Base-by-base conservation (phyloP, 768 basidiomycete species). In the Pholiota conissans region DNA sequence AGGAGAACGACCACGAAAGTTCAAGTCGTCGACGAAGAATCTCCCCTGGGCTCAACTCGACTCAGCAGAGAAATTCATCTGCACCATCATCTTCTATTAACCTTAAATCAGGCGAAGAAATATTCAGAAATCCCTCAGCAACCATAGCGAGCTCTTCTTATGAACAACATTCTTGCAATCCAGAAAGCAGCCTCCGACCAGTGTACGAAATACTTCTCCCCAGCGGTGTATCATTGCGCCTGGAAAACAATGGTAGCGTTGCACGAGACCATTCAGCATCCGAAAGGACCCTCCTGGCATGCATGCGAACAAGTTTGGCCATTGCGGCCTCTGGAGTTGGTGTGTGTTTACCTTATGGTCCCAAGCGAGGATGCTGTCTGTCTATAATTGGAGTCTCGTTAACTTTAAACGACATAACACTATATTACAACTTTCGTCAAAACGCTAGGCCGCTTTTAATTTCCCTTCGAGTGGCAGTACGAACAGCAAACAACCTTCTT, bases 181-280 rank as follows among this genome's bases (percentile, higher is more conserved):
- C 42, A 20, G 18, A 10, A 24, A 45, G 22, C 22, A 24, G 42
- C 22, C 42, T 9, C 20, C 16, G n/a, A 14, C 28, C 10, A 7
- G 11, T 39, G 11, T 28, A 10, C 4, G 37, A 39, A 24, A 27
- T 14, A 3, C 0, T 56, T 26, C 16, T 49, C 5, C 47, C 32
- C 22, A 30, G 47, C 20, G n/a, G 29, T 4, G 32, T 61, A 51
- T 62, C 59, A 29, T 59, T 65, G 42, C 58, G 61, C 8, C 54
- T 87, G 29, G 78, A 84, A 64, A 87, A 87, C 65, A 76, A 77
- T 20, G 85, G 85, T 8, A 85, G 80, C 60, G 83, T 84, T 2
- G 85, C 85, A 7, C 77, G 85, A 9, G 85, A 87, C 61, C 85
- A 87, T 62, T 72, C 87, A 0, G 85, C 85, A 2, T 82, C 79